Conservation (phyloP, 1,284 basidiomycete genomes). For the Apiotrichum laibachii region DNA sequence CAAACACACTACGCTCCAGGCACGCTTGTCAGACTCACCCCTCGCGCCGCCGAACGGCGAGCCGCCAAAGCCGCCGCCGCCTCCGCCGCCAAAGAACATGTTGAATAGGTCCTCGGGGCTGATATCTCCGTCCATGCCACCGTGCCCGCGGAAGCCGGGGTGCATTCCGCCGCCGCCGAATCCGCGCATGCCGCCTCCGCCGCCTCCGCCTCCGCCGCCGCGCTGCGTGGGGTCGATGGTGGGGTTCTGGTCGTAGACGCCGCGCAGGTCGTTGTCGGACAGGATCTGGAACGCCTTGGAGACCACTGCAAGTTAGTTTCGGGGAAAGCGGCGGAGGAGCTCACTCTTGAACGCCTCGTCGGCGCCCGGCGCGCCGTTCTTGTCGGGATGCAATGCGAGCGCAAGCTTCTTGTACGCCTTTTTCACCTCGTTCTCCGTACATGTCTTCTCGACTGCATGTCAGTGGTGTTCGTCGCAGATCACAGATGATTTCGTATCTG, state of each 20-base stretch:
- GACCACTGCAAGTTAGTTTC: conserved; percentile 65
- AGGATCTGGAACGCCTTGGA: conserved; percentile 96
- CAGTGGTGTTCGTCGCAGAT: not conserved
- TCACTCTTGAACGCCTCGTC: conserved; percentile 98
- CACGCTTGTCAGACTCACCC: conserved; percentile 18
- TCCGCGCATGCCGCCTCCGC: conserved; percentile 52
- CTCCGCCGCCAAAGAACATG: conserved; percentile 91
- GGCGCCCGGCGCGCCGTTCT: conserved; percentile 95
- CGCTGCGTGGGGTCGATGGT: conserved; percentile 82
- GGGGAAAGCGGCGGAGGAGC: conserved; percentile 41
- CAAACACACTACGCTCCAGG: no score
- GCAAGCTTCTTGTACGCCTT: conserved; percentile 98
- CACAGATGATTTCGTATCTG: no score
- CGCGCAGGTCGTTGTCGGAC: conserved; percentile 87
- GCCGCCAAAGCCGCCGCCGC: conserved; percentile 55
- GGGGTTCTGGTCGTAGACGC: conserved; percentile 83
- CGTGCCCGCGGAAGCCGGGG: conserved; percentile 55
- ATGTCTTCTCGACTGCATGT: conserved; percentile 67
- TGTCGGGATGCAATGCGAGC: conserved; percentile 90
- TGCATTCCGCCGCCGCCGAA: conserved; percentile 40
- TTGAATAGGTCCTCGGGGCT: conserved; percentile 97
- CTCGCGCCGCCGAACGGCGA: conserved; percentile 57
- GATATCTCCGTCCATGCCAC: conserved; percentile 73
- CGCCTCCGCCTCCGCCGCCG: conserved; percentile 63
- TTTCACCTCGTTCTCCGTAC: conserved; percentile 87